These are phyloP conservation scores for Monosporozyma unispora DNA, from an alignment of 805 yeast genomes.

Conservation along the genomic window DNA sequence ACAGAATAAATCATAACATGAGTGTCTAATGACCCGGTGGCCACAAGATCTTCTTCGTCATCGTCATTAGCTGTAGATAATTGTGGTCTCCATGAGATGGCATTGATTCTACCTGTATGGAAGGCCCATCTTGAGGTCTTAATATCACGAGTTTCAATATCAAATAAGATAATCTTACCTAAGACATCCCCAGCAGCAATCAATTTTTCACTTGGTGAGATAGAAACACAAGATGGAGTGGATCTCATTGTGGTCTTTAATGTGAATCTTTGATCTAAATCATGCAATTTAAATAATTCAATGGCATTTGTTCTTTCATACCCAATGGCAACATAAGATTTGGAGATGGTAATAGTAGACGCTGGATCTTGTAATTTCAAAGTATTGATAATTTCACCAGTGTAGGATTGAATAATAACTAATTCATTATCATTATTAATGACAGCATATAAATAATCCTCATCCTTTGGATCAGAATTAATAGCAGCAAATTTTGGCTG, in stretches of 20 bases:
- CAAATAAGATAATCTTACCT: slow-evolving; percentile 78
- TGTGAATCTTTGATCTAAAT: slow-evolving; percentile 25
- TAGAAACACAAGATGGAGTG: slow-evolving; percentile 50
- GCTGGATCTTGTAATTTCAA: slow-evolving; percentile 33
- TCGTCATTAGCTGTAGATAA: slow-evolving; percentile 40
- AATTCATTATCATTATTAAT: slow-evolving; percentile 39
- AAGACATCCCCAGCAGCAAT: slow-evolving; percentile 80
- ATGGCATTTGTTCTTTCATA: slow-evolving; percentile 34
- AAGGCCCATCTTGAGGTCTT: slow-evolving; percentile 91
- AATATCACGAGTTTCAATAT: slow-evolving; percentile 42
- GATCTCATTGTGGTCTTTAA: slow-evolving; percentile 44
- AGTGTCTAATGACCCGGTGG: slow-evolving; percentile 79
- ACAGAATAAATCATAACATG: slow-evolving; percentile 74
- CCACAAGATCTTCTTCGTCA: slow-evolving; percentile 56
- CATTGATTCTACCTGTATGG: slow-evolving; percentile 75
- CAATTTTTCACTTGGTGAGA: slow-evolving; percentile 60
- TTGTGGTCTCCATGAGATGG: slow-evolving; percentile 58
- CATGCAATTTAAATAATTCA: slow-evolving; percentile 32
- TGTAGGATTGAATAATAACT: slow-evolving; percentile 26
- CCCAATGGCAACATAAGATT: slow-evolving; percentile 42
- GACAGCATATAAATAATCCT: slow-evolving; percentile 32
- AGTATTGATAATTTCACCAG: slow-evolving; percentile 27
- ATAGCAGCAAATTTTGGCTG: slow-evolving; percentile 46
- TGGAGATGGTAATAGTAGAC: slow-evolving; percentile 39
- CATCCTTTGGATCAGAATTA: slow-evolving; percentile 20